phyloP scores from a whole-genome alignment of 2,329 filamentous ascomycete genomes.

The Samsoniella hepiali region DNA sequence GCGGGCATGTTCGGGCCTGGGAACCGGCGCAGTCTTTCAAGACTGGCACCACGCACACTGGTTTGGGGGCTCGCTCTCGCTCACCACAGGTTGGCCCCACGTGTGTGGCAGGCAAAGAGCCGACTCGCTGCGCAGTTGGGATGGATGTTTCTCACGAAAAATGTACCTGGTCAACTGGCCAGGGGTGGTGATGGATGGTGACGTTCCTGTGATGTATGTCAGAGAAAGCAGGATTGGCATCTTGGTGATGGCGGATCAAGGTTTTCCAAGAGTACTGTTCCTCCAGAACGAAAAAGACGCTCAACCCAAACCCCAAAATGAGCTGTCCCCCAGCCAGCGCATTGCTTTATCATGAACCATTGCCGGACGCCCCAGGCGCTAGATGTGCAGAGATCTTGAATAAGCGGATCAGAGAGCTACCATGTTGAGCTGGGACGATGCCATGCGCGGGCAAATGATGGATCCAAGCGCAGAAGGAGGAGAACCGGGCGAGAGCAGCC shows the following conservation, averaged over 20 bases:
- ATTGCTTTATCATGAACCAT: background rate
- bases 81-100: background rate
- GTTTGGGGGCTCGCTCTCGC: background rate
- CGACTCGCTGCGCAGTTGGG: background rate
- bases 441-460: background rate
- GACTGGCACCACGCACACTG: too few relatives aligned
- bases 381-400: background rate
- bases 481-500: too few relatives aligned
- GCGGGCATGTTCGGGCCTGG: conserved; percentile 7
- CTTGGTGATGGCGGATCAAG: background rate
- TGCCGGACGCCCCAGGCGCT: background rate
- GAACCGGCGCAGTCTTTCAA: background rate
- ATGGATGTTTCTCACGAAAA: background rate
- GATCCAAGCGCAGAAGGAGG: background rate
- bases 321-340: background rate
- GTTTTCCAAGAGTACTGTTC: too few relatives aligned
- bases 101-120: conserved; percentile 9
- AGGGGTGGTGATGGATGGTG: background rate
- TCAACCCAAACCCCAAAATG: background rate
- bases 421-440: background rate
- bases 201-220: background rate
- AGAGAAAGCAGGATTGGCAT: background rate
- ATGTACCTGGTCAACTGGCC: too few relatives aligned
- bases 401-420: background rate
- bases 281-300: too few relatives aligned